Conservation (phyloP, 2,329 filamentous ascomycete species). For the Aspergillus piperis region DNA sequence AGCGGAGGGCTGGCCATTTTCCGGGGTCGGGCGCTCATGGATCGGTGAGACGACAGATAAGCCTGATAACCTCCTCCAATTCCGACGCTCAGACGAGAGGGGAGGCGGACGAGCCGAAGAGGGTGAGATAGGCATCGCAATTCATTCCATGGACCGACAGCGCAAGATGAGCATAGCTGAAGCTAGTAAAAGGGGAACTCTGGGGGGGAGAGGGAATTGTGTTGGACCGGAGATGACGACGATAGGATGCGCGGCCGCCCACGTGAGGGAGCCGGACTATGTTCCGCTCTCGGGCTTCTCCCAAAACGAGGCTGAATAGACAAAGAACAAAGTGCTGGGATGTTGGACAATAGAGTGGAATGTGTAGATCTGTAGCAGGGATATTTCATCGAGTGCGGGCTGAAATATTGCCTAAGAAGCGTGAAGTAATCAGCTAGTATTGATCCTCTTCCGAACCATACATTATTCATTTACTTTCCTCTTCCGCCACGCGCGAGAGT, state of each 20-base stretch:
- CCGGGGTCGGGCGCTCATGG: constrained; percentile 61
- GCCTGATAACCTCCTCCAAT: constrained; percentile 51
- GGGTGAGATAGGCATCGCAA: constrained; percentile 38
- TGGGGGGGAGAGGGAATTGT: background rate
- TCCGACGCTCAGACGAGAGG: constrained; percentile 35
- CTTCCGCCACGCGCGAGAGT: constrained; percentile 9
- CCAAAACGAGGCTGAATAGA: background rate
- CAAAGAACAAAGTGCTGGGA: background rate
- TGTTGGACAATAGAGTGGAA: background rate
- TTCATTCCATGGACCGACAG: constrained; percentile 43
- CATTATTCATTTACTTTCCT: constrained; percentile 1
- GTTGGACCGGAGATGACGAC: constrained; percentile 7
- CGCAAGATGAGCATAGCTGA: constrained; percentile 32
- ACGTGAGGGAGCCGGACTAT: constrained; percentile 18
- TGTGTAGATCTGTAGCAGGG: background rate
- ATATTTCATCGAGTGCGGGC: background rate
- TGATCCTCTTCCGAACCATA: background rate
- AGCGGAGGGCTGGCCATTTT: constrained; percentile 61
- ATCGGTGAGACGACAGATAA: constrained; percentile 53
- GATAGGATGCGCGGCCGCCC: constrained; percentile 19
- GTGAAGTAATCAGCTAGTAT: background rate
- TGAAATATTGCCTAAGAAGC: background rate
- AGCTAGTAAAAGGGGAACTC: constrained; percentile 1
- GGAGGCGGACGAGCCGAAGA: constrained; percentile 33
- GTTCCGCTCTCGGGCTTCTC: background rate